phyloP scores from a whole-genome alignment of 2,329 filamentous ascomycete species.

The Claviceps humidiphila region DNA sequence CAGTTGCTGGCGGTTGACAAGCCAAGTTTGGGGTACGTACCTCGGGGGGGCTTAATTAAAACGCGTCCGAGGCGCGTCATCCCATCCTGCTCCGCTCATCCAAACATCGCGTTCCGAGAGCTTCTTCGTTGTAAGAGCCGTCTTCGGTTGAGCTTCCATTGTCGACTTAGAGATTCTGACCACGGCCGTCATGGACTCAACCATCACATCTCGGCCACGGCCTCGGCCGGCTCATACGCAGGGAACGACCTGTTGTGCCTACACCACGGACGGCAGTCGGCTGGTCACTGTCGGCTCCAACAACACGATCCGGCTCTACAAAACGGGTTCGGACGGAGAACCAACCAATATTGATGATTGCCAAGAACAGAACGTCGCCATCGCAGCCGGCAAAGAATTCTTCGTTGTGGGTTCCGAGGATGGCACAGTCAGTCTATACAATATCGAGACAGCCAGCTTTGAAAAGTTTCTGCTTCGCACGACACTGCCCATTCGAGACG shows the following conservation, averaged over 20 bases:
- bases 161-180: not conserved
- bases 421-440: constrained; percentile 89
- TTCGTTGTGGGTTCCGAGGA: constrained; percentile 89
- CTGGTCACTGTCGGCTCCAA: constrained; percentile 88
- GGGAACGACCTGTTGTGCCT: constrained; percentile 75
- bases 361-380: constrained; percentile 69
- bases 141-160: not conserved
- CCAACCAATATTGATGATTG: constrained; percentile 86
- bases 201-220: constrained; percentile 33
- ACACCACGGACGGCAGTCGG: constrained; percentile 77
- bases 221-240: constrained; percentile 65
- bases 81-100: not conserved
- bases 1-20: not conserved
- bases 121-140: not conserved
- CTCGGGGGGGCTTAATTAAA: constrained; percentile 8
- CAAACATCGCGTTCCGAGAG: not conserved
- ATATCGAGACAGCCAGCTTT: constrained; percentile 59
- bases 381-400: constrained; percentile 64
- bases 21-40: not conserved
- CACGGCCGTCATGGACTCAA: constrained; percentile 18
- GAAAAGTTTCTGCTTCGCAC: constrained; percentile 73
- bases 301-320: constrained; percentile 86
- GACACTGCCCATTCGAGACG: constrained; percentile 74
- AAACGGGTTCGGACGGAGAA: constrained; percentile 82
- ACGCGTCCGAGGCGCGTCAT: constrained; percentile 29